Conservation (phyloP, 2,329 filamentous ascomycete genomes). For the Coniochaeta sp. region DNA sequence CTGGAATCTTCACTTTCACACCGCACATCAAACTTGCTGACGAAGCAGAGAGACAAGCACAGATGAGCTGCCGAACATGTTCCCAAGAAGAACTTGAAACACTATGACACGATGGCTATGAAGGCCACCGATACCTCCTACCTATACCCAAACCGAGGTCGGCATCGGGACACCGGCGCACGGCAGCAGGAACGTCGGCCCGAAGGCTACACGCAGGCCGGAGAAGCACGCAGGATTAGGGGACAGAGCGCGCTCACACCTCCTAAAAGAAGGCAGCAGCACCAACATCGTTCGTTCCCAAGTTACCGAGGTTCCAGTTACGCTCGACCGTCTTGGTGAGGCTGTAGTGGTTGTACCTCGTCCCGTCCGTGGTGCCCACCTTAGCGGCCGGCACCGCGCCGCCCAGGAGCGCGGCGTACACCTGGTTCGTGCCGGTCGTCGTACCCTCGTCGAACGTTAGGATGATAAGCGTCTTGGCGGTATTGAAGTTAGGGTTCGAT, state of each 20-base stretch:
- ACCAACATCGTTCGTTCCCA: constrained; percentile 16
- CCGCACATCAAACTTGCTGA: no score
- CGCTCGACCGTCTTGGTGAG: constrained; percentile 19
- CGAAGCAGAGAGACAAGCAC: no score
- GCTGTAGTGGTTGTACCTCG: constrained; percentile 18
- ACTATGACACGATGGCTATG: no score
- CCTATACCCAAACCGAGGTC: no score
- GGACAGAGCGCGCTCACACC: neutral
- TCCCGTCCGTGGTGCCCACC: constrained; percentile 16
- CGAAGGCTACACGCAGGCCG: no score
- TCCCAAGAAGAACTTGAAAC: no score
- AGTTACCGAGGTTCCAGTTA: constrained; percentile 18
- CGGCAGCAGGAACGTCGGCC: no score
- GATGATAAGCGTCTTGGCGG: constrained; percentile 19
- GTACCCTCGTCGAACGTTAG: constrained; percentile 21
- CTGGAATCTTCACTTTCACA: no score
- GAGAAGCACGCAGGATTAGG: no score
- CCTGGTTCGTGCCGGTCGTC: constrained; percentile 16
- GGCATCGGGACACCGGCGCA: no score
- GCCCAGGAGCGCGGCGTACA: constrained; percentile 17
- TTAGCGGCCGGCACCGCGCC: constrained; percentile 13
- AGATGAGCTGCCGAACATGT: no score
- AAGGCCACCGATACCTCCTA: no score
- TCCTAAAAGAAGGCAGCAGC: constrained; percentile 7
- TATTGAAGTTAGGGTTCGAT: constrained; percentile 25